These are phyloP conservation scores for Rhododendron mucronatum DNA, from an alignment of 148 eudicot genomes.

Conservation along the genomic window DNA sequence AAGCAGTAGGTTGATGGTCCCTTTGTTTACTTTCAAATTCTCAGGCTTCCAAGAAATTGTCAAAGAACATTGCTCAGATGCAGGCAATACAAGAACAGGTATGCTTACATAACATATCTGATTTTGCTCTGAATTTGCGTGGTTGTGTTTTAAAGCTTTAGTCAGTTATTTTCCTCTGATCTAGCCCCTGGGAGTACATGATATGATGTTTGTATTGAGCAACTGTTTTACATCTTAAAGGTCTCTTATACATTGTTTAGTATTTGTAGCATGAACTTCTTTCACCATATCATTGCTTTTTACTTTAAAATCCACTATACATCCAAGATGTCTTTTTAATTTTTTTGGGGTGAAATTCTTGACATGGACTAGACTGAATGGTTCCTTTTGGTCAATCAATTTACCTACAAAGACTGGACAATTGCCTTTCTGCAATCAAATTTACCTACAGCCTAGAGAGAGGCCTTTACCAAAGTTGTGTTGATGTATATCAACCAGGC, in stretches of 20 bases:
- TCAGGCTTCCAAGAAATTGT: constrained; percentile 82
- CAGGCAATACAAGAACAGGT: constrained; percentile 89
- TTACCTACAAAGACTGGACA: neutral
- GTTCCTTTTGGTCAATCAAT: neutral
- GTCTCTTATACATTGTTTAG: neutral
- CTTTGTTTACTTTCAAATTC: constrained; percentile 10
- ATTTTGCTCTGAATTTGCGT: neutral
- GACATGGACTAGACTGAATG: neutral
- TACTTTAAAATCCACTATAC: neutral
- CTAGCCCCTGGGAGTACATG: neutral
- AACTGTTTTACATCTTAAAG: neutral
- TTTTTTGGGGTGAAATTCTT: neutral
- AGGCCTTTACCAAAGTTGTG: constrained; percentile 1
- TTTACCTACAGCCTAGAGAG: neutral
- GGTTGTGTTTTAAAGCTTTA: neutral
- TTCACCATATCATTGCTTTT: neutral
- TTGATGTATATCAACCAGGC: neutral
- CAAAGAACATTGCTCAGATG: constrained; percentile 64
- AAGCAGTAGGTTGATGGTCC: constrained; percentile 5
- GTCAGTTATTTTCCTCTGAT: neutral
- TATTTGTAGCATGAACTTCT: neutral
- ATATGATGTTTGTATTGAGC: neutral
- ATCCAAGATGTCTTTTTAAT: neutral
- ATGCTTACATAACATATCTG: constrained; percentile 10
- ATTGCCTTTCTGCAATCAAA: neutral